Evolutionary conservation across 2,329 filamentous ascomycete genomes (phyloP), one percentile per base, ranked within the genome.

Genomic region (Colletotrichum abscissum): DNA sequence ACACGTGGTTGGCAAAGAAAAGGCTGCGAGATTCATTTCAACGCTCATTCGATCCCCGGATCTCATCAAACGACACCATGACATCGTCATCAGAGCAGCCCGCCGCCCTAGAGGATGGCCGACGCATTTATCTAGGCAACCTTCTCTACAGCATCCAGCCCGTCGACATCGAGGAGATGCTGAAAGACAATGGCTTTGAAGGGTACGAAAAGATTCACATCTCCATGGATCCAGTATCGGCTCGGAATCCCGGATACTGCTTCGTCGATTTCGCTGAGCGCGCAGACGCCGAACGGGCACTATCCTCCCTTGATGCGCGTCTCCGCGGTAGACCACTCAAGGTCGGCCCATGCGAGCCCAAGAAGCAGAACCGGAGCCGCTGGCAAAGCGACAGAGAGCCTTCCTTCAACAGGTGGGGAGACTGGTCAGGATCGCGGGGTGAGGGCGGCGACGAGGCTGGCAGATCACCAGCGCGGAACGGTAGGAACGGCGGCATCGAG

Each of bases 161-260:
- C 2, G 82, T 87, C 69, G 91, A 93, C 78, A 87, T 93, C 46
- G 92, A 93, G 78, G 84, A 90, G 63, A 86, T 85, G 24, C 82
- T 93, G 33, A 83, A 86, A 30, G 82, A 85, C 35, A 77, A 78
- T 24, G 81, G 79, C 35, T 83, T 86, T 19, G 79, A 75, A 3
- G 75, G 80, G 16, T 82, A 82, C 69, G 86, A 88, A 75, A 88
- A 89, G 59, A 89, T 94, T 75, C 90, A 92, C 79, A 92, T 94
- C 77, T 91, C 91, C 1, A 87, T 92, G 66, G 92, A 94, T 77
- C 88, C 91, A 1, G 90, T 92, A 80, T 92, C 89, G 35, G 89
- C 88, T 54, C 86, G 92, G 57, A 94, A 94, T 79, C 92, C 92
- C 0, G 92, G 91, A 49, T 94, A 94, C 82, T 94, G 92, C 83